Evolutionary conservation across 331 rosid genomes (phyloP), one percentile per base, ranked within the genome.

Genomic region (Telfairia occidentalis): DNA sequence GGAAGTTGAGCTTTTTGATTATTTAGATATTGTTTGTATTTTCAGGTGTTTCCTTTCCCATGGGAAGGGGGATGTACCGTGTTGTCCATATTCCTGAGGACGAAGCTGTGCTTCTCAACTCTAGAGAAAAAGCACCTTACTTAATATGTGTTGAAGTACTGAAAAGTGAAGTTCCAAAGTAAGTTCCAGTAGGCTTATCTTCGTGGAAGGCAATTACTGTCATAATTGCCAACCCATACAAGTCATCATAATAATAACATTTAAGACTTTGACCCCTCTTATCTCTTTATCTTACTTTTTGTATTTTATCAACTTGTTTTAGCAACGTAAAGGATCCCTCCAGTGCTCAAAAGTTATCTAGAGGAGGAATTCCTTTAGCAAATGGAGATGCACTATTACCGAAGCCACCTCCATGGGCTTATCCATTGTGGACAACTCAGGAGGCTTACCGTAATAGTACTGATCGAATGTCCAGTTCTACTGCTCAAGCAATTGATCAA

Each of bases 381-480:
- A 93, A 89, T 85, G 97, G 98, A 79, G 96, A 93, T 77, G 97
- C 95, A 65, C 74, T 88, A 55, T 80, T 93, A 84, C 91, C 81
- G 29, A 93, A 89, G 79, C 98, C 97, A 79, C 98, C 98, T 74
- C 91, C 98, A 67, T 93, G 98, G 98, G 98, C 98, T 15, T 93
- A 88, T 87, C 97, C 98, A 71, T 84, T 91, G 78, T 83, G 88
- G 92, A 89, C 96, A 79, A 84, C 94, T 67, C 97, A 93, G 80
- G 98, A 93, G 84, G 97, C 73, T 19, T 91, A 93, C 73, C 96
- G 98, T 24, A 91, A 93, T 86, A 93, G 96, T 87, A 84, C 86
- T 79, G 98, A 93, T 70, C 85, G 98, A 79, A 93, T 93, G 96
- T 93, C 98, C 71, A 89, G 89, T 72, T 93, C 97, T 18, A 93